Base-by-base conservation (phyloP, 73 alveolate genomes). In the Symbiodinium natans region DNA sequence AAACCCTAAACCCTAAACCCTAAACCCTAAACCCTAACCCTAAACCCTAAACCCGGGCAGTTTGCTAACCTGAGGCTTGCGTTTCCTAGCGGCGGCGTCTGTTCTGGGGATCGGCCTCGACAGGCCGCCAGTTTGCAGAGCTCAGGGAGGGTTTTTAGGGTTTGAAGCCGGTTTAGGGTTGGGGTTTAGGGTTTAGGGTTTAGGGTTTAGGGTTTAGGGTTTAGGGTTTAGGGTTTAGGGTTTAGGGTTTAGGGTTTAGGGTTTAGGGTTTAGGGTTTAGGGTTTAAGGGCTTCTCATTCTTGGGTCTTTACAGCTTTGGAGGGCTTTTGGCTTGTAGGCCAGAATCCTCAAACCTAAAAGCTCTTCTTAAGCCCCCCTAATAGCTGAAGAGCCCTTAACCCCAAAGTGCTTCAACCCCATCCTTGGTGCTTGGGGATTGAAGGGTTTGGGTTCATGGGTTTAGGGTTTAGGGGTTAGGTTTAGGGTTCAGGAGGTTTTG, bases 81-180 rank as follows among this genome's bases (percentile, higher is more conserved):
- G 77, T 63, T 63, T 63, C 77, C 77, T 63, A 23, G 77, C 77
- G 7, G 77, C 77, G 77, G 77, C 77, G 17, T 63, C 77, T 27
- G 77, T 63, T 63, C 77, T 63, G 17, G 77, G 77, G 77, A 63
- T 63, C 77, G 77, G 77, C 77, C 25, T 63, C 36, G 77, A 63
- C 31, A 31, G 25, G 77, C 77, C 31, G 34, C 77, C 25, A 1
- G 77, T 21, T 34, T 5, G 7, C 59, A 21, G 13, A 21, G 77
- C 9, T 27, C 25, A 21, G 36, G 2, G 0, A 63, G 31, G 77
- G 39, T 52, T 3, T 7, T 27, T 5, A 43, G 56, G 56, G 56
- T 43, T 43, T 43, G n/a, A n/a, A n/a, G n/a, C n/a, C n/a, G n/a
- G n/a, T n/a, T n/a, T n/a, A n/a, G n/a, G n/a, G n/a, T n/a, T n/a